These are phyloP conservation scores for Neltuma alba DNA, from an alignment of 306 rosid species.

Conservation along the genomic window DNA sequence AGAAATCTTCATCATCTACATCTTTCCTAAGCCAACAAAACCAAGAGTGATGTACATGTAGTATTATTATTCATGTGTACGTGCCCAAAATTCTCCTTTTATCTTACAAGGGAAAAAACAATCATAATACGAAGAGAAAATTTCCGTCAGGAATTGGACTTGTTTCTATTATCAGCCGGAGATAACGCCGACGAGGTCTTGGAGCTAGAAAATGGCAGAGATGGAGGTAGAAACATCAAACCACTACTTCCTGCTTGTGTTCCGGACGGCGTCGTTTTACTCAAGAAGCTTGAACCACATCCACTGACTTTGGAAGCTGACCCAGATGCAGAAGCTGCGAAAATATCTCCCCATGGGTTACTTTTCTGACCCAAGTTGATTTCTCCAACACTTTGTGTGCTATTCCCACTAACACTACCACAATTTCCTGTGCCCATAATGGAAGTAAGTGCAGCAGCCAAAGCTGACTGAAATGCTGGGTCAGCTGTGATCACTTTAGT, in stretches of 20 bases:
- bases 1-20: not conserved
- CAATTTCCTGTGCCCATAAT: conserved; percentile 53
- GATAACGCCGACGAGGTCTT: conserved; percentile 75
- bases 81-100: not conserved
- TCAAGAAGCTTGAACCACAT: conserved; percentile 62
- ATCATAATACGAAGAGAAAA: not conserved
- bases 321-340: conserved; percentile 29
- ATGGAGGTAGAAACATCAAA: conserved; percentile 51
- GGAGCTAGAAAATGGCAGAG: conserved; percentile 62
- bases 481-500: conserved; percentile 83
- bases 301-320: conserved; percentile 48
- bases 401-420: not conserved
- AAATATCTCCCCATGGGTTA: conserved; percentile 50
- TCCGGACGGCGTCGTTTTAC: conserved; percentile 34
- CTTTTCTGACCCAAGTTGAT: conserved; percentile 37
- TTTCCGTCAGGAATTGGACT: conserved; percentile 24
- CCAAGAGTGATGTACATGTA: not conserved
- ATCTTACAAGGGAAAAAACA: not conserved
- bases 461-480: conserved; percentile 85
- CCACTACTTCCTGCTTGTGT: conserved; percentile 45
- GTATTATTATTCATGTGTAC: not conserved
- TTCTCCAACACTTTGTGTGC: conserved; percentile 45
- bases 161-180: conserved; percentile 39
- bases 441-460: conserved; percentile 75
- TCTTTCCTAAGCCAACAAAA: not conserved